Conservation (phyloP, 768 basidiomycete species). For the Suillus weaverae region DNA sequence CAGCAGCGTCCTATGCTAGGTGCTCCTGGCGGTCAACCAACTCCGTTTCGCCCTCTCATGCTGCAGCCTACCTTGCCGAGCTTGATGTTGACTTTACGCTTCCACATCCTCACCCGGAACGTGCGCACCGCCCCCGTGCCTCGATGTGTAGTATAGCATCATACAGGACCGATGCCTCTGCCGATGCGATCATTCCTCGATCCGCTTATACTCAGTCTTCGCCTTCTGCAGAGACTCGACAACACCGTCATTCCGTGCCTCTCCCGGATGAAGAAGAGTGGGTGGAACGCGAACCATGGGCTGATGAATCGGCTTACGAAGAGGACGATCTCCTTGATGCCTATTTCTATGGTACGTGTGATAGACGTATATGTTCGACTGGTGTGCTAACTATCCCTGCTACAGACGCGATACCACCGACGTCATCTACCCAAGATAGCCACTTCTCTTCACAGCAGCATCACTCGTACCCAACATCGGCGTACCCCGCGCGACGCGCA, state of each 20-base stretch:
- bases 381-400: slow-evolving; percentile 6
- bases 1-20: slow-evolving; percentile 22
- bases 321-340: slow-evolving; percentile 43
- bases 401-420: slow-evolving; percentile 25
- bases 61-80: slow-evolving; percentile 30
- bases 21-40: slow-evolving; percentile 33
- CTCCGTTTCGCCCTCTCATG: slow-evolving; percentile 27
- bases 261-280: slow-evolving; percentile 23
- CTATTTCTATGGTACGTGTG: slow-evolving; percentile 40
- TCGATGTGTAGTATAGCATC: slow-evolving; percentile 59
- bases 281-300: slow-evolving; percentile 21
- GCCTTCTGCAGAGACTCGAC: slow-evolving; percentile 13
- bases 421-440: slow-evolving; percentile 16
- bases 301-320: slow-evolving; percentile 22
- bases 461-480: slow-evolving; percentile 10
- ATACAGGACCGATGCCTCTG: slow-evolving; percentile 55
- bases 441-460: neutral
- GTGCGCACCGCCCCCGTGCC: slow-evolving; percentile 25
- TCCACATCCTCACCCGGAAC: slow-evolving; percentile 21
- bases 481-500: slow-evolving; percentile 22
- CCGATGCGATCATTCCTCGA: slow-evolving; percentile 56
- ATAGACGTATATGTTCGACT: neutral
- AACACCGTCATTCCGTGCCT: slow-evolving; percentile 16
- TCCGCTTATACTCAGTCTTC: slow-evolving; percentile 14
- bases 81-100: slow-evolving; percentile 30